phyloP scores from a whole-genome alignment of 1,139 yeast genomes.

The Nakaseomyces uthaithaninus region DNA sequence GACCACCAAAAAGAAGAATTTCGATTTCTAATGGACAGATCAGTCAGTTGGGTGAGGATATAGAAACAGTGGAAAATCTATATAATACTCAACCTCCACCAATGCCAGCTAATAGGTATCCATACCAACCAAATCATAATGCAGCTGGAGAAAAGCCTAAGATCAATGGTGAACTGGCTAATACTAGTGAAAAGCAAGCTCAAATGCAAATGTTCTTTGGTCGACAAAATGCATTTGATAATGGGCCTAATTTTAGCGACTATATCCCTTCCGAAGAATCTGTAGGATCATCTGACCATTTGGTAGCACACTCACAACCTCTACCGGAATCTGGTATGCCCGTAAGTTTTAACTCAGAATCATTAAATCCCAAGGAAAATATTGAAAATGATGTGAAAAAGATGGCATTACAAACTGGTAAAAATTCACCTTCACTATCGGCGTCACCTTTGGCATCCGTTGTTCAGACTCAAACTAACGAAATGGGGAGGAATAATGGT shows the following conservation, averaged over 20 bases:
- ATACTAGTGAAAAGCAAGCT: slow-evolving; percentile 4
- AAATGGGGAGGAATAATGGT: neutral
- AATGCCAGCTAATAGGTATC: slow-evolving; percentile 19
- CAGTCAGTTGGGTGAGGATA: slow-evolving; percentile 49
- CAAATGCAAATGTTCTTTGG: slow-evolving; percentile 7
- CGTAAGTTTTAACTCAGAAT: neutral
- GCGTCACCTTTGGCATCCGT: slow-evolving; percentile 2
- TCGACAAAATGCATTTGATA: neutral
- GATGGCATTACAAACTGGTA: neutral
- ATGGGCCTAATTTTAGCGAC: neutral
- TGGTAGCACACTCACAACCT: slow-evolving; percentile 3
- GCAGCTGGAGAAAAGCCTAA: slow-evolving; percentile 3
- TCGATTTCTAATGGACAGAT: slow-evolving; percentile 78
- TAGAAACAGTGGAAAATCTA: slow-evolving; percentile 27
- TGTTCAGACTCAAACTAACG: neutral
- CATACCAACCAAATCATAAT: neutral
- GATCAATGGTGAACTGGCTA: neutral
- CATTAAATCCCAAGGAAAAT: neutral
- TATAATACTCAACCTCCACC: slow-evolving; percentile 35
- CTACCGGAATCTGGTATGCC: slow-evolving; percentile 3
- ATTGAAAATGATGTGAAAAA: neutral
- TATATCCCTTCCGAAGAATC: slow-evolving; percentile 4
- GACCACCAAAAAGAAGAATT: slow-evolving; percentile 46
- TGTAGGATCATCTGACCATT: neutral
- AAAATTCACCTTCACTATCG: slow-evolving; percentile 1